phyloP scores from a whole-genome alignment of 495 filamentous ascomycete species.

The Xylaria nigripes region DNA sequence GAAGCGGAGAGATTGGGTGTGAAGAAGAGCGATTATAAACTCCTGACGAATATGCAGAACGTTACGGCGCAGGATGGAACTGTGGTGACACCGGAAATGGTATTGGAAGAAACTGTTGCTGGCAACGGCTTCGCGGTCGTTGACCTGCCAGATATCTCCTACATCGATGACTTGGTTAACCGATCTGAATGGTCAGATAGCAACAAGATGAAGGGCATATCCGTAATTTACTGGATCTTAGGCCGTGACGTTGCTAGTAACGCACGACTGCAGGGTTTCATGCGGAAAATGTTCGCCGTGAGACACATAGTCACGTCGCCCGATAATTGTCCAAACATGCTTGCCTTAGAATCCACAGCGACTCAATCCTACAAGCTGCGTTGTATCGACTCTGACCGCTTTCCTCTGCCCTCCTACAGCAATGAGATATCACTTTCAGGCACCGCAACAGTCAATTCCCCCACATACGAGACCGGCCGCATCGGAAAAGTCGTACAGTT shows the following conservation, averaged over 20 bases:
- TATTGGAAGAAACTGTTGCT: slow-evolving; percentile 30
- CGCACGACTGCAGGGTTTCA: slow-evolving; percentile 56
- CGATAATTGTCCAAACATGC: slow-evolving; percentile 62
- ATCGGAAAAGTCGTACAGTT: slow-evolving; percentile 49
- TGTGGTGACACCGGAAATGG: slow-evolving; percentile 49
- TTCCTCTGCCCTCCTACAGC: slow-evolving; percentile 56
- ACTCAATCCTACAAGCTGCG: slow-evolving; percentile 56
- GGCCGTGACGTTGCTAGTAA: slow-evolving; percentile 58
- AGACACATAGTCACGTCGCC: slow-evolving; percentile 69
- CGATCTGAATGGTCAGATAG: slow-evolving; percentile 66
- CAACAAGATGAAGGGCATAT: slow-evolving; percentile 56
- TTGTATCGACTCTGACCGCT: slow-evolving; percentile 59
- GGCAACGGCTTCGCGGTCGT: slow-evolving; percentile 63
- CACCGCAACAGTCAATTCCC: slow-evolving; percentile 5
- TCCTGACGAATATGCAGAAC: slow-evolving; percentile 43
- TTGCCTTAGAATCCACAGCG: slow-evolving; percentile 58
- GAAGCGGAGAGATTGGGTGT: slow-evolving; percentile 57
- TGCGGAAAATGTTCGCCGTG: slow-evolving; percentile 48
- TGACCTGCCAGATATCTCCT: slow-evolving; percentile 61
- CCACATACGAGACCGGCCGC: slow-evolving; percentile 19
- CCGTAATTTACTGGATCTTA: slow-evolving; percentile 73
- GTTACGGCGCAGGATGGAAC: slow-evolving; percentile 47
- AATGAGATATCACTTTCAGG: slow-evolving; percentile 23
- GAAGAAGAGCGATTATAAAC: slow-evolving; percentile 40
- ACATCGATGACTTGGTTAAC: slow-evolving; percentile 57